Evolutionary conservation across 2,329 filamentous ascomycete species (phyloP), one percentile per base, ranked within the genome.

Genomic region (Delphinella strobiligena): DNA sequence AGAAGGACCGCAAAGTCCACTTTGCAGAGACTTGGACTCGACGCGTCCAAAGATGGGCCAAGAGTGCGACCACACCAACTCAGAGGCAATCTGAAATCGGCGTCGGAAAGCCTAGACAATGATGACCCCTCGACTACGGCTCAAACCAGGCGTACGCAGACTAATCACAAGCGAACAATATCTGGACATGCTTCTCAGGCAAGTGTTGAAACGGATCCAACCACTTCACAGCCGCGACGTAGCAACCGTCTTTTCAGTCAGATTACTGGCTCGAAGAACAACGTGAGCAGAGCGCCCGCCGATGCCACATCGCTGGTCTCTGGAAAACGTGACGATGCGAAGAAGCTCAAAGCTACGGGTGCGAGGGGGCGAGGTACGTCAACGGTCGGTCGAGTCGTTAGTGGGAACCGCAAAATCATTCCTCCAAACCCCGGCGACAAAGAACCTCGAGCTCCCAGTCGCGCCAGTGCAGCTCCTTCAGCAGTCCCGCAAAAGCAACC

Each of bases 301-400:
- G 37, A 37, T 5, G 36, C 18, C 16, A 31, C 22, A n/a, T 32
- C 41, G 3, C 19, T 39, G 5, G 36, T 24, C 10, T 36, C 36
- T 30, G 36, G 35, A 30, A 46, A 41, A 33, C 41, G 41, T 14
- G 44, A 46, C 16, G 87, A 93, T 52, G 60, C 93, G 53, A 89
- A 87, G 58, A 93, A 87, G 66, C 81, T 82, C 47, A 85, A 81
- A 52, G 82, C 84, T 47, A 82, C 78, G 54, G 80, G 62, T 60
- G 80, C 61, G 52, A 88, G 68, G 69, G 81, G 62, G 61, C 81
- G 61, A 66, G 74, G 54, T 61, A 67, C 80, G 12, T 76, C 82
- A 3, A 85, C 74, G 39, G 83, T 93, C 30, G 85, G 86, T 14
- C 76, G 88, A 51, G 84, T 89, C 40, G 85, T 94, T 33, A 94